A percentile compares a stretch with the other conserved stretches of the same genome.
These are phyloP conservation scores for Pyrenophora tritici-repentis DNA, from an alignment of 2,329 filamentous ascomycete species.

Conservation along the genomic window DNA sequence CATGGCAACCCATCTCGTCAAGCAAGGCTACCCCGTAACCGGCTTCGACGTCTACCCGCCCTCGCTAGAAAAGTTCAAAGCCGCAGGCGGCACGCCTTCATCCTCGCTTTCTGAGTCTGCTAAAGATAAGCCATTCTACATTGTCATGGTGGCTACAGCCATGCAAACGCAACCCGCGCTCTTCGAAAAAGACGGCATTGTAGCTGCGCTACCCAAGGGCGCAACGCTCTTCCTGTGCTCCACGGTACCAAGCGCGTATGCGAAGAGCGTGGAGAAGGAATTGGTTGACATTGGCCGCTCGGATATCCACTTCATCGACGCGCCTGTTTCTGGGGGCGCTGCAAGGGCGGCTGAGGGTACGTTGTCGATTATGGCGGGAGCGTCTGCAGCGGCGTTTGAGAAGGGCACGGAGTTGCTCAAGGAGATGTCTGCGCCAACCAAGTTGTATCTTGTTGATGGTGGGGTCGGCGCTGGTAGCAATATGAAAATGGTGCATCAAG, in stretches of 20 bases:
- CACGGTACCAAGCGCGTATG: conserved; percentile 71
- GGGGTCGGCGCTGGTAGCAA: conserved; percentile 60
- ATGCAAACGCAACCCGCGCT: conserved; percentile 70
- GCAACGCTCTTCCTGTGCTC: conserved; percentile 70
- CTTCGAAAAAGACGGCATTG: conserved; percentile 61
- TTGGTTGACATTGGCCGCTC: conserved; percentile 60
- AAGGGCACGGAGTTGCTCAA: conserved; percentile 63
- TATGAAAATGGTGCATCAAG: conserved; percentile 63
- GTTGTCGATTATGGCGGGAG: conserved; percentile 75
- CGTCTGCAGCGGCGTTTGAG: conserved; percentile 60
- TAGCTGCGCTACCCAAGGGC: conserved; percentile 58
- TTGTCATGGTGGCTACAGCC: conserved; percentile 78
- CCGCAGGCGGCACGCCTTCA: conserved; percentile 65
- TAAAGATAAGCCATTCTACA: conserved; percentile 62
- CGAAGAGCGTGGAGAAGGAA: conserved; percentile 63
- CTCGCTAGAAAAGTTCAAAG: conserved; percentile 67
- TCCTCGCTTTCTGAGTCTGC: conserved; percentile 67
- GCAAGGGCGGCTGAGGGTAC: conserved; percentile 72
- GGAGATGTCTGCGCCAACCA: conserved; percentile 64
- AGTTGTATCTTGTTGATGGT: conserved; percentile 62
- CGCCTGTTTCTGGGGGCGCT: conserved; percentile 73
- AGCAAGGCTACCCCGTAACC: conserved; percentile 67
- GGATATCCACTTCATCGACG: conserved; percentile 72
- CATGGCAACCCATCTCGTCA: conserved; percentile 76
- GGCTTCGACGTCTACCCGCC: conserved; percentile 74